Base-by-base conservation (phyloP, 1,284 basidiomycete genomes). In the Ganoderma lucidum region DNA sequence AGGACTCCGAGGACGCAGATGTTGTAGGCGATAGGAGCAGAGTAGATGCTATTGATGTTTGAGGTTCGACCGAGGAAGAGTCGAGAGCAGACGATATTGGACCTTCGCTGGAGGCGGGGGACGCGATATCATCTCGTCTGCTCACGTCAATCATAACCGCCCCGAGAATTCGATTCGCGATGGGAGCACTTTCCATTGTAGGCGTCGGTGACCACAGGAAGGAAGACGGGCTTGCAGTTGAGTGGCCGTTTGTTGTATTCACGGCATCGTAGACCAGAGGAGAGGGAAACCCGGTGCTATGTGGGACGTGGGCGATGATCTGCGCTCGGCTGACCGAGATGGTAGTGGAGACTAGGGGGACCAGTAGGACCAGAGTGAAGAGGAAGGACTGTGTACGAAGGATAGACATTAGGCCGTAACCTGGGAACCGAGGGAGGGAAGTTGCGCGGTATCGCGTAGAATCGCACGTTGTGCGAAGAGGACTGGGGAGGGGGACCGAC, bases 181-280 rank as follows among this genome's bases (percentile, higher is more conserved):
- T 56, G 15, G 9, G 8, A 6, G 28, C 6, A 19, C 28, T 32
- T 56, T 28, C 14, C 19, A 8, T 30, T 39, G 37, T 2, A 30
- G 42, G 41, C 28, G 60, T 62, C 10, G 15, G 23, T 23, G 41
- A 19, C 12, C 42, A 32, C 2, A 30, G 30, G 15, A n/a, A 44
- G 42, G 23, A n/a, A 32, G 23, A 17, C 32, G 42, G 23, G 15
- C 17, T 17, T n/a, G 2, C 14, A 17, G 14, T 3, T 12, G 60
- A 35, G 30, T 17, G n/a, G 60, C 39, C 37, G 5, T 44, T 15
- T 9, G 23, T 30, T 9, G 60, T 32, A 42, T 66, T 61, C 23
- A 66, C 37, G 6, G 42, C 35, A 23, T 66, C 60, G 28, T 66
- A 19, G 35, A 66, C 48, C 12, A 66, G 45, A 19, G 32, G 23